phyloP scores from a whole-genome alignment of 2,329 filamentous ascomycete species.

The Apiospora koreana region DNA sequence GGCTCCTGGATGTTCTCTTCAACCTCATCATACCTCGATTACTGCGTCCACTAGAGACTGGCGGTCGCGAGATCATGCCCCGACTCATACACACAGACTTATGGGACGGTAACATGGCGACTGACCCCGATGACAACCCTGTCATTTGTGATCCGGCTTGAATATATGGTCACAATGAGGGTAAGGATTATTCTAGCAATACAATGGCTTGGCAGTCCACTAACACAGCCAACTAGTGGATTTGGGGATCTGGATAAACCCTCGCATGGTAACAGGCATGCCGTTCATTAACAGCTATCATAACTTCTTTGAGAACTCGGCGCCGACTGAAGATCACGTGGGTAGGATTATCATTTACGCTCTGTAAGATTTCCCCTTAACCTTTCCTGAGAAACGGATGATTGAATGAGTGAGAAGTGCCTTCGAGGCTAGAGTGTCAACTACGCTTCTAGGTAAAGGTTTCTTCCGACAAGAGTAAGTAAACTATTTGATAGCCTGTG shows the following conservation, averaged over 20 bases:
- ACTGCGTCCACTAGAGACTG: neutral
- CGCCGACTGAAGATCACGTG: neutral
- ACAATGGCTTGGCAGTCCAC: neutral
- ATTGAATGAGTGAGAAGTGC: no score
- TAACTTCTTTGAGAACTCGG: neutral
- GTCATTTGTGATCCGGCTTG: neutral
- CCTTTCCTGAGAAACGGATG: no score
- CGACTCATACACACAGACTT: neutral
- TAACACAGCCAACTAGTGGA: neutral
- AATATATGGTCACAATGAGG: neutral
- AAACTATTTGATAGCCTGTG: no score
- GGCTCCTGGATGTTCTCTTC: neutral
- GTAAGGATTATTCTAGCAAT: neutral
- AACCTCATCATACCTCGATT: neutral
- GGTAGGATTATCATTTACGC: neutral
- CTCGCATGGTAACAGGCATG: neutral
- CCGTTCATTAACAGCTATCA: neutral
- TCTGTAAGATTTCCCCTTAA: neutral
- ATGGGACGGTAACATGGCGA: neutral
- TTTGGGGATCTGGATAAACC: neutral
- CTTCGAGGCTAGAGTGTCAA: neutral
- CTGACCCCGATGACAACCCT: neutral
- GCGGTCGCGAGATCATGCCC: neutral
- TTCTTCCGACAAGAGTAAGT: neutral
- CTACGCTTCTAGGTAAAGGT: neutral